A percentile compares a stretch with the other conserved stretches of the same genome.
These are phyloP conservation scores for Linnemannia hyalina DNA, from an alignment of 192 early-diverging fungal genomes.

Conservation along the genomic window DNA sequence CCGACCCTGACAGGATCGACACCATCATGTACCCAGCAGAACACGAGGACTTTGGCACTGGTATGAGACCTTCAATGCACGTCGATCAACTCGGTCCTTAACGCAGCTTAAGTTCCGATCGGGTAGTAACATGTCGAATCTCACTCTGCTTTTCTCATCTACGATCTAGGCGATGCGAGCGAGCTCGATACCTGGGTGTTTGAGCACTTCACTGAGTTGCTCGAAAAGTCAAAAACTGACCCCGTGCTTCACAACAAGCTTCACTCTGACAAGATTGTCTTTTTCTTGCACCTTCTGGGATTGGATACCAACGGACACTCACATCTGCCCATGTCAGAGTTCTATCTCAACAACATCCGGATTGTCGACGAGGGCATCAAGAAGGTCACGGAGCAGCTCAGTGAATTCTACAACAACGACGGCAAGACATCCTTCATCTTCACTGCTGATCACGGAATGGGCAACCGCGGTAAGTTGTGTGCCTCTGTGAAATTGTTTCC, in stretches of 20 bases:
- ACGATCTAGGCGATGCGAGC: slow-evolving; percentile 74
- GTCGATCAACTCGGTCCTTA: not conserved
- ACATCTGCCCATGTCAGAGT: slow-evolving; percentile 83
- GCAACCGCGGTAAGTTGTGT: slow-evolving; percentile 75
- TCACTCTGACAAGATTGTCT: slow-evolving; percentile 83
- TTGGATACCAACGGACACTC: slow-evolving; percentile 96
- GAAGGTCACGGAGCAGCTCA: slow-evolving; percentile 75
- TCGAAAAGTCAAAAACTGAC: slow-evolving; percentile 65
- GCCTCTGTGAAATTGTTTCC: not conserved
- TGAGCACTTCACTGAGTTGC: slow-evolving; percentile 80
- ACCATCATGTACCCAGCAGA: slow-evolving; percentile 92
- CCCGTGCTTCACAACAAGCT: slow-evolving; percentile 67
- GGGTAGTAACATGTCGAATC: not conserved
- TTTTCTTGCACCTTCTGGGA: slow-evolving; percentile 96
- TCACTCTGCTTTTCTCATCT: not conserved
- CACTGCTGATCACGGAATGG: slow-evolving; percentile 97
- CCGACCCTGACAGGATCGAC: slow-evolving; percentile 82
- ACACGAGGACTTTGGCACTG: slow-evolving; percentile 89
- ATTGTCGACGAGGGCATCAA: slow-evolving; percentile 85
- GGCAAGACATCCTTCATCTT: slow-evolving; percentile 91
- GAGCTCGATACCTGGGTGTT: slow-evolving; percentile 94
- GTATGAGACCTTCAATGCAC: slow-evolving; percentile 35
- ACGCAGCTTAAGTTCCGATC: not conserved
- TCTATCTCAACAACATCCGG: slow-evolving; percentile 90
- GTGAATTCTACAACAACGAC: slow-evolving; percentile 84